Conservation (phyloP, 441 rosid genomes). For the Croton laevigatus region DNA sequence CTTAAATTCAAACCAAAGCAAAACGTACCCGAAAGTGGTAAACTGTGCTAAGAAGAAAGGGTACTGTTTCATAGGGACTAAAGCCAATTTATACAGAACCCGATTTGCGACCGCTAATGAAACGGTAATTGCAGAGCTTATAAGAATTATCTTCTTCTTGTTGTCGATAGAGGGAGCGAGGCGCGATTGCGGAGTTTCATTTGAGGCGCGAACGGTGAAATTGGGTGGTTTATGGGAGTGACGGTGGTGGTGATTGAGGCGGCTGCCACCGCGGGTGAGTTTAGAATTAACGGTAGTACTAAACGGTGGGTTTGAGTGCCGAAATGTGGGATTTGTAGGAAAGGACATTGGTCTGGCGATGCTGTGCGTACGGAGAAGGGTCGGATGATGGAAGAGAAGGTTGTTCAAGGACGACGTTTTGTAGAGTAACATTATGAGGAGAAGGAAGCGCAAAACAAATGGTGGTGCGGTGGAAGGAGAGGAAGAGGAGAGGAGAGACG, state of each 20-base stretch:
- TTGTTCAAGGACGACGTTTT: conserved; percentile 30
- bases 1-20: neutral
- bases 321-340: conserved; percentile 18
- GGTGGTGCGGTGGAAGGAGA: conserved; percentile 9
- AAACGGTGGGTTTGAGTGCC: conserved; percentile 13
- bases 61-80: conserved; percentile 82
- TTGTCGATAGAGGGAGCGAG: conserved; percentile 16
- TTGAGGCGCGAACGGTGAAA: conserved; percentile 33
- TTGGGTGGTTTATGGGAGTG: conserved; percentile 21
- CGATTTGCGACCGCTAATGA: conserved; percentile 70
- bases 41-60: conserved; percentile 88
- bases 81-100: conserved; percentile 89
- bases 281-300: neutral
- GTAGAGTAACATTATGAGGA: conserved; percentile 24
- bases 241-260: conserved; percentile 6
- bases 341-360: conserved; percentile 16
- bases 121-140: conserved; percentile 46
- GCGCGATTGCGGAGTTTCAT: conserved; percentile 3
- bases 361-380: conserved; percentile 18
- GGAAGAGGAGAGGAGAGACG: no score
- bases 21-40: conserved; percentile 66
- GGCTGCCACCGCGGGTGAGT: conserved; percentile 16
- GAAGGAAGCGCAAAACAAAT: no score
- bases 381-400: neutral
- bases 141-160: conserved; percentile 32